These are phyloP conservation scores for Trichosporon sp. DNA, from an alignment of 1,284 basidiomycete species.

Conservation along the genomic window DNA sequence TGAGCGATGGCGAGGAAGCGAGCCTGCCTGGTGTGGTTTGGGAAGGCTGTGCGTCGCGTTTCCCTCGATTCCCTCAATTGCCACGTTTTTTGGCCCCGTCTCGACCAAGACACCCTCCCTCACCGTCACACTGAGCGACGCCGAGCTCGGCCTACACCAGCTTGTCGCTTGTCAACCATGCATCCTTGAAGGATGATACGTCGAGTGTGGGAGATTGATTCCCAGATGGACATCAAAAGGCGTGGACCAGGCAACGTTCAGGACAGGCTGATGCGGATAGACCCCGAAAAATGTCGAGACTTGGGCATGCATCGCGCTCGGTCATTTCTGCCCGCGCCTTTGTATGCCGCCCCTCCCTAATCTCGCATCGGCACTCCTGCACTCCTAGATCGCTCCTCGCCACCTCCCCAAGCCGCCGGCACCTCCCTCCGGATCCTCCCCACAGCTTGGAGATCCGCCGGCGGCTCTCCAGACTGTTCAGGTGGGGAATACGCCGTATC, in stretches of 20 bases:
- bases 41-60: slow-evolving; percentile 14
- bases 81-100: slow-evolving; percentile 13
- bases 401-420: not conserved
- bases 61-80: not conserved
- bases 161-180: slow-evolving; percentile 3
- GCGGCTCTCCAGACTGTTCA: not conserved
- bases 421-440: not conserved
- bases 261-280: not conserved
- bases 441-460: slow-evolving; percentile 5
- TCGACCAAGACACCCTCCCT: not conserved
- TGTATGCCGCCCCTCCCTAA: slow-evolving; percentile 10
- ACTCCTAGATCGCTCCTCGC: not conserved
- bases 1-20: slow-evolving; percentile 16
- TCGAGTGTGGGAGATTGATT: not conserved
- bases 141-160: not conserved
- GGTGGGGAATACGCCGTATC: not conserved
- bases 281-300: slow-evolving; percentile 16
- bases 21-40: not conserved
- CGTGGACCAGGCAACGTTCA: not conserved
- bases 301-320: slow-evolving; percentile 2
- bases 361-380: not conserved
- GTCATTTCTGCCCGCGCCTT: slow-evolving; percentile 20
- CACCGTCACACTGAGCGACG: slow-evolving; percentile 3
- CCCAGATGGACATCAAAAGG: not conserved
- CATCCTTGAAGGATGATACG: not conserved